These are phyloP conservation scores for Diplocarpon mali DNA, from an alignment of 2,329 filamentous ascomycete genomes.

Conservation along the genomic window DNA sequence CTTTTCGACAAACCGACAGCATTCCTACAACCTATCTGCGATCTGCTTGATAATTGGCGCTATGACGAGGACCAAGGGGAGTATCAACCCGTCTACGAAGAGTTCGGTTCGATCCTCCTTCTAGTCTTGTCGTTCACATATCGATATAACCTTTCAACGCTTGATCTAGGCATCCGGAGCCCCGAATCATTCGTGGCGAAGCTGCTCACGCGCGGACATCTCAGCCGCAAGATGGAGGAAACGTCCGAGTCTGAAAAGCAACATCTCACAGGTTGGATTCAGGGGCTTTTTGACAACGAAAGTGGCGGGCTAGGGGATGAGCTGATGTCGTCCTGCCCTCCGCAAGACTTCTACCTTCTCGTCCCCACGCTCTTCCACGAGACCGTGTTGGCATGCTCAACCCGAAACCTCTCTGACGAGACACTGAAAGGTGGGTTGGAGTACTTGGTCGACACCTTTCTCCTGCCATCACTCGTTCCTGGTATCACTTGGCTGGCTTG, in stretches of 20 bases:
- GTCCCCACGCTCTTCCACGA: slow-evolving; percentile 69
- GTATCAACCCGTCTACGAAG: slow-evolving; percentile 77
- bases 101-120: slow-evolving; percentile 68
- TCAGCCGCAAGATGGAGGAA: slow-evolving; percentile 45
- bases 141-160: slow-evolving; percentile 55
- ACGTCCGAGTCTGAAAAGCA: slow-evolving; percentile 51
- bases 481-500: slow-evolving; percentile 62
- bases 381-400: slow-evolving; percentile 59
- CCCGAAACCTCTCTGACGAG: slow-evolving; percentile 54
- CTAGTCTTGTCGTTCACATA: slow-evolving; percentile 65
- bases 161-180: slow-evolving; percentile 50
- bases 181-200: slow-evolving; percentile 58
- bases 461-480: slow-evolving; percentile 67
- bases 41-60: slow-evolving; percentile 65
- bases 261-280: slow-evolving; percentile 64
- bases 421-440: slow-evolving; percentile 65
- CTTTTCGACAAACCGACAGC: slow-evolving; percentile 60
- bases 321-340: slow-evolving; percentile 69
- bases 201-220: slow-evolving; percentile 48
- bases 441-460: slow-evolving; percentile 69
- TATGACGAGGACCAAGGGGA: slow-evolving; percentile 78
- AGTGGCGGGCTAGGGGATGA: slow-evolving; percentile 66
- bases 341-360: slow-evolving; percentile 72
- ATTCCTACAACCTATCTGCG: slow-evolving; percentile 64
- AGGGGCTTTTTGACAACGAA: slow-evolving; percentile 65